These are phyloP conservation scores for Claviceps citrina DNA, from an alignment of 2,329 filamentous ascomycete species.

Conservation along the genomic window DNA sequence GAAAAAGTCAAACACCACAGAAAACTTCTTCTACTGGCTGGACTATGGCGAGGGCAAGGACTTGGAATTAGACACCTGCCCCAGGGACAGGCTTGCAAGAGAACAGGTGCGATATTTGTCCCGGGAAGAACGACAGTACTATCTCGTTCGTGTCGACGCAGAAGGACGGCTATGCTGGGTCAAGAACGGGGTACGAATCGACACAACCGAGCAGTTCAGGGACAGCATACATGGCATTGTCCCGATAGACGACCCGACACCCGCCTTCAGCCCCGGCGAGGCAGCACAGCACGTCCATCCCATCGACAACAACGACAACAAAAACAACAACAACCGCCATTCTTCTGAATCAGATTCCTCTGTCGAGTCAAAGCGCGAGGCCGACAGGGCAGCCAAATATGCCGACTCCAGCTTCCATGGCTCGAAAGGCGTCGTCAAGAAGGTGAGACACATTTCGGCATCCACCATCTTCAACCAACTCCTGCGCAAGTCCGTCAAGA, in stretches of 20 bases:
- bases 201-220: slow-evolving; percentile 58
- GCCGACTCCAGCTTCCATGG: slow-evolving; percentile 47
- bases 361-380: slow-evolving; percentile 34
- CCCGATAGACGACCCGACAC: slow-evolving; percentile 42
- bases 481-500: slow-evolving; percentile 61
- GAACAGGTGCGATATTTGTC: slow-evolving; percentile 75
- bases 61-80: slow-evolving; percentile 55
- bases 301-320: slow-evolving; percentile 4
- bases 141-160: slow-evolving; percentile 60
- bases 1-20: slow-evolving; percentile 59
- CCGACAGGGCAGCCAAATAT: slow-evolving; percentile 48
- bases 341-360: slow-evolving; percentile 22
- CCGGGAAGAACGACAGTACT: slow-evolving; percentile 65
- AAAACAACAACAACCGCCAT: slow-evolving; percentile 7
- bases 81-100: slow-evolving; percentile 56
- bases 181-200: slow-evolving; percentile 64
- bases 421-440: slow-evolving; percentile 36
- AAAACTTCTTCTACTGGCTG: slow-evolving; percentile 92
- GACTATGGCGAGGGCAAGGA: slow-evolving; percentile 63
- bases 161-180: slow-evolving; percentile 73
- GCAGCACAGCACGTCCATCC: slow-evolving; percentile 6
- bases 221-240: slow-evolving; percentile 69
- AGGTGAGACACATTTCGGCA: slow-evolving; percentile 48
- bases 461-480: slow-evolving; percentile 65
- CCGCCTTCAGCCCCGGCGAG: slow-evolving; percentile 26